Evolutionary conservation across 768 basidiomycete genomes (phyloP), one percentile per base, ranked within the genome.

Genomic region (Tubosaeta brunneosetosa): DNA sequence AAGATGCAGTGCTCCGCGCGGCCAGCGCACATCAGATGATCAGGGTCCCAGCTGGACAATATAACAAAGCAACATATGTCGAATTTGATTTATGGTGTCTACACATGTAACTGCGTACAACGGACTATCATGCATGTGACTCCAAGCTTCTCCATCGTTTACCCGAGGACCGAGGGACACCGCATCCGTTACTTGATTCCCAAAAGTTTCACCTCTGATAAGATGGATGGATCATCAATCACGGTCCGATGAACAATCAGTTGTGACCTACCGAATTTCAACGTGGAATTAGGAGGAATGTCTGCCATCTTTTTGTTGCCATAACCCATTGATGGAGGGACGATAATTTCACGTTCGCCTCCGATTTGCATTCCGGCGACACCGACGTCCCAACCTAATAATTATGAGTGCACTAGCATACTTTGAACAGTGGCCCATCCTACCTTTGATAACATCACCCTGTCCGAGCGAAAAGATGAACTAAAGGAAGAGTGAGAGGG

Each of bases 371-470:
- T 97, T 32, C 95, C 95, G 29, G 76, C 84, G 51, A 97, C 77
- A 37, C 94, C 95, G 63, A 90, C 75, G 61, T 97, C 95, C 94
- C 94, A 97, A 43, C 88, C 84, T 87, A 52, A 25, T 27, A 16
- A 43, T 11, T 36, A 45, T 57, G 12, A 64, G 49, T 37, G 10
- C 17, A 53, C 36, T 16, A 22, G 22, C 3, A 32, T 5, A 17
- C 17, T 7, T 43, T 31, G 50, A 14, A 26, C 14, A 22, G 6
- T 17, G 17, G 40, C 44, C 37, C 41, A 31, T 55, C 73, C 43
- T 52, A 84, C 86, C 89, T 76, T 92, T 91, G 71, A 98, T 97
- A 48, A 98, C 95, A 66, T 95, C 87, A 25, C 91, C 91, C 53
- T 80, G 74, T 34, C 94, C 95, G 22, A 98, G 77, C 29, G 71